These are phyloP conservation scores for Yarrowia yakushimensis DNA, from an alignment of 805 yeast genomes.

Conservation along the genomic window DNA sequence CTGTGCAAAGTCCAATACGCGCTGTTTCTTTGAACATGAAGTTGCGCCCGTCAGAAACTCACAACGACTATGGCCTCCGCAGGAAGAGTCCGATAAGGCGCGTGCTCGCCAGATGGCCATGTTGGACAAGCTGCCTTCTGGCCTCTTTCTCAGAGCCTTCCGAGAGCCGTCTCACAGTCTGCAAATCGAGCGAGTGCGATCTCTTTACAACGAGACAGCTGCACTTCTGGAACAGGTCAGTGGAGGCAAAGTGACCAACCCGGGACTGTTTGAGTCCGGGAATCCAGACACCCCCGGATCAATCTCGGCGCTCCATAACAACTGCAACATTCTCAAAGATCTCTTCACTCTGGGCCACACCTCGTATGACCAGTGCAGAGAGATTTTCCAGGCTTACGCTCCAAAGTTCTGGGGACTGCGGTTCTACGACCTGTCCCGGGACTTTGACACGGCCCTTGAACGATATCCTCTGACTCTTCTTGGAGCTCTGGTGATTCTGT, in stretches of 20 bases:
- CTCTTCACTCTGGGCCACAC: conserved; percentile 10
- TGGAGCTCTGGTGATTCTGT: conserved; percentile 5
- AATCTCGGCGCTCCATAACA: not conserved
- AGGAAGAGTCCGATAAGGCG: conserved; percentile 8
- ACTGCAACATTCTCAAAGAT: conserved; percentile 19
- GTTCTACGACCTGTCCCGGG: not conserved
- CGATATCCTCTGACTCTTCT: conserved; percentile 11
- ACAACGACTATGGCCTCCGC: not conserved
- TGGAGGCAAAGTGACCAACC: not conserved
- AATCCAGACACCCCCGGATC: not conserved
- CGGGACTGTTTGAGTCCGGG: not conserved
- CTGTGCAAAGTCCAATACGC: conserved; percentile 19
- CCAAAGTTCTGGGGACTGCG: conserved; percentile 20
- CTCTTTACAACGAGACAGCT: conserved; percentile 1
- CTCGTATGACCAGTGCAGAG: conserved; percentile 2
- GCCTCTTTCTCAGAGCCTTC: conserved; percentile 2
- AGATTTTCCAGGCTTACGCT: not conserved
- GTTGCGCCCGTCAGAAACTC: not conserved
- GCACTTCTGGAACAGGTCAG: not conserved
- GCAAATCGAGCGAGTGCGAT: not conserved
- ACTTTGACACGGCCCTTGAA: conserved; percentile 7
- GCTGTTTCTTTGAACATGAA: conserved; percentile 21
- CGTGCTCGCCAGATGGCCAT: conserved; percentile 9
- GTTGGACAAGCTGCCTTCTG: conserved; percentile 6
- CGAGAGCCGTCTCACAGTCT: conserved; percentile 3